Evolutionary conservation across 176 grass and related monocot species (phyloP).

Genomic region (Rhipidocladum racemiflorum): DNA sequence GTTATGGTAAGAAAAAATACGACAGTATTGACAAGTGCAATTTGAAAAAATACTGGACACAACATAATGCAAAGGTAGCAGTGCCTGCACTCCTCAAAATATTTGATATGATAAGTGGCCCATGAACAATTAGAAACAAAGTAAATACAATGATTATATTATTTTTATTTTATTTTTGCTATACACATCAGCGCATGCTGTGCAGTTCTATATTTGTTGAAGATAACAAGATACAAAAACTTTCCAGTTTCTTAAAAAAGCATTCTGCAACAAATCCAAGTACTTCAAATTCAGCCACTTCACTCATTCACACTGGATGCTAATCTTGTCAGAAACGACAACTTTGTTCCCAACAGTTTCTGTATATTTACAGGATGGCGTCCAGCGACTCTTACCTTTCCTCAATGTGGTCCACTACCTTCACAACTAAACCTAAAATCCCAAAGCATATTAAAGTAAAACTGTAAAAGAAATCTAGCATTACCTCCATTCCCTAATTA

Average conservation of each 20-base stretch:
- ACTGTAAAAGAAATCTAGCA: neutral
- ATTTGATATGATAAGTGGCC: conserved; percentile 19
- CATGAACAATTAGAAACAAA: neutral
- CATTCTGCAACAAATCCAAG: conserved; percentile 13
- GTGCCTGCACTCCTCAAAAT: neutral
- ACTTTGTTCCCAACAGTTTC: neutral
- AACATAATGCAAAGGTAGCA: neutral
- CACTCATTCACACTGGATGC: neutral
- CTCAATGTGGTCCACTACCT: neutral
- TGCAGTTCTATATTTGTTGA: neutral
- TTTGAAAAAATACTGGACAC: conserved; percentile 12
- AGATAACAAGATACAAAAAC: neutral
- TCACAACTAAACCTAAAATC: conserved; percentile 14
- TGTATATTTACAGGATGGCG: neutral
- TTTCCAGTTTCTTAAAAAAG: neutral
- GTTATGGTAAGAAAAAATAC: neutral
- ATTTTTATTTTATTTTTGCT: neutral
- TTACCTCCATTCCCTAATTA: neutral
- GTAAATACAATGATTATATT: neutral
- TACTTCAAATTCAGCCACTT: neutral
- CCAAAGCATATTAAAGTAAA: neutral
- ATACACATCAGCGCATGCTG: neutral
- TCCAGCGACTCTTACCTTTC: neutral
- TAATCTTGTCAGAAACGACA: neutral
- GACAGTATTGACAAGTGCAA: neutral